phyloP scores from a whole-genome alignment of 306 rosid genomes.

The Trifolium fragiferum region DNA sequence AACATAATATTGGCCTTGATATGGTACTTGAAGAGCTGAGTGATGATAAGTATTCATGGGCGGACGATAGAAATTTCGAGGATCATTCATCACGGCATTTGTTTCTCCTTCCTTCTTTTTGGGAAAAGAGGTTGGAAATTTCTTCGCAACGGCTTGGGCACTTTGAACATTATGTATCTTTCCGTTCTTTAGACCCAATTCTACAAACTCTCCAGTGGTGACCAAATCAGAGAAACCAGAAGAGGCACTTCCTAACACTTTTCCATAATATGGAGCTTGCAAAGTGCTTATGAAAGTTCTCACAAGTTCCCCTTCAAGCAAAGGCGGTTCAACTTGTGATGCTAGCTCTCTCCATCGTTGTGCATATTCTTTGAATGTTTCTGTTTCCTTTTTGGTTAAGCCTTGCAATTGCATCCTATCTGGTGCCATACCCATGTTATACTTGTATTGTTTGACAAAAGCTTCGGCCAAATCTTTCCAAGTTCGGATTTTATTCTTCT shows the following conservation, averaged over 20 bases:
- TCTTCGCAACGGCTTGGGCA: neutral
- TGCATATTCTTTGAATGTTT: too few species aligned
- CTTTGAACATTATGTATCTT: too few species aligned
- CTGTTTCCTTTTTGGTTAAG: too few species aligned
- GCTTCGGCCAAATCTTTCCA: too few species aligned
- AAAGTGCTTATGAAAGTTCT: neutral
- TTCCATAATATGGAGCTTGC: neutral
- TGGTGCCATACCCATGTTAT: too few species aligned
- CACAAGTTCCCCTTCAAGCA: neutral
- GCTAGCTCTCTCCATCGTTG: neutral
- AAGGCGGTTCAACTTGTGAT: neutral
- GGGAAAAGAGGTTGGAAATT: neutral
- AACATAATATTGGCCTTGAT: too few species aligned
- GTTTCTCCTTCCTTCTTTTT: neutral
- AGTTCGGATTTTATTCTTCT: neutral
- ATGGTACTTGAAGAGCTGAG: too few species aligned
- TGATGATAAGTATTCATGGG: fast-evolving
- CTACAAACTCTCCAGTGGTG: neutral
- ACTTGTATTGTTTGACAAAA: too few species aligned
- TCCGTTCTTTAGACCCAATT: neutral
- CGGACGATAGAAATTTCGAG: too few species aligned
- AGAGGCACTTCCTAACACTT: neutral
- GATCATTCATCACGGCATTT: neutral
- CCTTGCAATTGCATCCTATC: too few species aligned
- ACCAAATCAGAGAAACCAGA: neutral